Conservation (phyloP, 208 protist species). For the Leishmania major region DNA sequence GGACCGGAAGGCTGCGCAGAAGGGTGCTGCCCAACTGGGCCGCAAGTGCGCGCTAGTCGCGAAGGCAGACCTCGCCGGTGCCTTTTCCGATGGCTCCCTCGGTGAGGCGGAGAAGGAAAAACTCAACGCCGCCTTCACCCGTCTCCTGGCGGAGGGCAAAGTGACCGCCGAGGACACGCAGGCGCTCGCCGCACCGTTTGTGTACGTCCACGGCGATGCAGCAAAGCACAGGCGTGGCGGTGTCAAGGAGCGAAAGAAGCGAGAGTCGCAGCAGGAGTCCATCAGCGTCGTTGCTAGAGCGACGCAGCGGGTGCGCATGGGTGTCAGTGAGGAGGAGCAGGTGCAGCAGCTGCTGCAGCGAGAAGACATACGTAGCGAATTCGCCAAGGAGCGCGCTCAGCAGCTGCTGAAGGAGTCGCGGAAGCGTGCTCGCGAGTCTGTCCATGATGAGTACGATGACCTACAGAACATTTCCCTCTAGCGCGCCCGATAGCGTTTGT, state of each 20-base stretch:
- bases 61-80: slow-evolving; percentile 63
- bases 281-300: slow-evolving; percentile 64
- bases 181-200: slow-evolving; percentile 77
- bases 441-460: slow-evolving; percentile 79
- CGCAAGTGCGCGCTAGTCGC: slow-evolving; percentile 65
- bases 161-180: slow-evolving; percentile 72
- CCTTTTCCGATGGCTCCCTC: slow-evolving; percentile 38
- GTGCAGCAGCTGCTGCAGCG: slow-evolving; percentile 66
- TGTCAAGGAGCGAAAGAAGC: slow-evolving; percentile 54
- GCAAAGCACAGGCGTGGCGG: slow-evolving; percentile 66
- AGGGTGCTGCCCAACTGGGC: slow-evolving; percentile 60
- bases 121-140: slow-evolving; percentile 52
- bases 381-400: slow-evolving; percentile 59
- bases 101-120: slow-evolving; percentile 49
- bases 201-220: slow-evolving; percentile 55
- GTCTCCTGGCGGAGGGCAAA: slow-evolving; percentile 66
- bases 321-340: slow-evolving; percentile 87
- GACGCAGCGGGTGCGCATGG: slow-evolving; percentile 78
- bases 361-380: slow-evolving; percentile 57
- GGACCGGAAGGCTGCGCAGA: slow-evolving; percentile 61
- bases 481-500: neutral
- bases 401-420: slow-evolving; percentile 41
- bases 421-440: slow-evolving; percentile 46
- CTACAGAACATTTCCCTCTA: slow-evolving; percentile 51
- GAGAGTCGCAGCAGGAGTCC: slow-evolving; percentile 55